These are phyloP conservation scores for Yamadazyma laniorum DNA, from an alignment of 805 yeast genomes.

Conservation along the genomic window DNA sequence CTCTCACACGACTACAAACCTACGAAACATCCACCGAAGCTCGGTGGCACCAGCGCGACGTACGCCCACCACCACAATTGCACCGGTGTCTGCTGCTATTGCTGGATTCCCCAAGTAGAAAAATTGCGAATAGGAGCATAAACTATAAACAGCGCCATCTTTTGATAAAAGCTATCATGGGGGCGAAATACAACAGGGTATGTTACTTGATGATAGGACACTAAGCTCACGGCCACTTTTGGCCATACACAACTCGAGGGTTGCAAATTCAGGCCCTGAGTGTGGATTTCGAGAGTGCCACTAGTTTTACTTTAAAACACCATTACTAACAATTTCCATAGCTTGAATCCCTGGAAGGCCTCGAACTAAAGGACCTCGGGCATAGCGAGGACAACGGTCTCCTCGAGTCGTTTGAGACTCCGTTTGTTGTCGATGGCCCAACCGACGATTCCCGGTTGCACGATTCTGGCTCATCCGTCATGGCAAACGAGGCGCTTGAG, in stretches of 20 bases:
- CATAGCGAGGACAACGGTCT: slow-evolving; percentile 1
- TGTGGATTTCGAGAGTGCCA: too few species aligned
- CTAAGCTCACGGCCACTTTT: neutral
- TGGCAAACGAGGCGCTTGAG: slow-evolving; percentile 9
- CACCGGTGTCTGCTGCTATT: too few species aligned
- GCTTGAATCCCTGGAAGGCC: slow-evolving; percentile 5
- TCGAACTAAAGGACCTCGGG: slow-evolving; percentile 5
- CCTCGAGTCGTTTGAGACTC: slow-evolving; percentile 8
- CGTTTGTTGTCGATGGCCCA: neutral
- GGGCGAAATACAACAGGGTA: slow-evolving; percentile 8
- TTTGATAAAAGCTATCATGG: slow-evolving; percentile 2
- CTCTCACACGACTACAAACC: too few species aligned
- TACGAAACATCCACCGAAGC: too few species aligned
- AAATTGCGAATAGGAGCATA: slow-evolving; percentile 1
- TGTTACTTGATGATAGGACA: too few species aligned
- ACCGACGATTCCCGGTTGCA: slow-evolving; percentile 2
- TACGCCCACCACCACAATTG: too few species aligned
- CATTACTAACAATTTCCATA: slow-evolving; percentile 4
- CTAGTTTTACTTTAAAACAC: too few species aligned
- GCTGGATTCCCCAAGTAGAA: too few species aligned
- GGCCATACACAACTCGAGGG: neutral
- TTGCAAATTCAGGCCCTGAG: too few species aligned
- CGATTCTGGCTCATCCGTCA: neutral
- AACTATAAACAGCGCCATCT: slow-evolving; percentile 8
- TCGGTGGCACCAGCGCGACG: too few species aligned